phyloP scores from a whole-genome alignment of 345 rosid species.

The Nephelium lappaceum region DNA sequence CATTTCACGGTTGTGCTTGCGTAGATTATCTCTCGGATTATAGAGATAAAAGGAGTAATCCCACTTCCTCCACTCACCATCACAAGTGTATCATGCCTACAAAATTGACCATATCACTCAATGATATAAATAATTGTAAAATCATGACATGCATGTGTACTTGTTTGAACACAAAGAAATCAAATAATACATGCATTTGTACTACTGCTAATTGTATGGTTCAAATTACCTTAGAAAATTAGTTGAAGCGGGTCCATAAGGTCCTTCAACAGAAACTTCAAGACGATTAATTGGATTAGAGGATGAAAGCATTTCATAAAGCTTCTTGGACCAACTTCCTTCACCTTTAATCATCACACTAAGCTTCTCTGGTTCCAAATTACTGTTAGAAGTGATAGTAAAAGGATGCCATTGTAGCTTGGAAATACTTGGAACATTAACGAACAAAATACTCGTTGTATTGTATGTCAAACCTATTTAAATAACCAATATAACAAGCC shows the following conservation, averaged over 20 bases:
- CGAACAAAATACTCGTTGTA: conserved; percentile 69
- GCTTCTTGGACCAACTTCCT: conserved; percentile 84
- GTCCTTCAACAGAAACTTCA: conserved; percentile 76
- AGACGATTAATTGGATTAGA: conserved; percentile 49
- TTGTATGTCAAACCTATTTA: conserved; percentile 60
- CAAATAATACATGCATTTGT: not conserved
- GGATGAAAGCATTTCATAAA: conserved; percentile 64
- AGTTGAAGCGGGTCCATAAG: conserved; percentile 82
- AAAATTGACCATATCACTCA: not conserved
- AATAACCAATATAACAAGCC: not conserved
- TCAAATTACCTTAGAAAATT: conserved; percentile 60
- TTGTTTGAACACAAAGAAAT: not conserved
- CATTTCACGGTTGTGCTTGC: conserved; percentile 30
- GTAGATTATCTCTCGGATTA: conserved; percentile 61
- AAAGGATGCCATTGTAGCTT: conserved; percentile 96
- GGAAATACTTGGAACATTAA: conserved; percentile 77
- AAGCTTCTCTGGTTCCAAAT: conserved; percentile 60
- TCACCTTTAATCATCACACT: conserved; percentile 72
- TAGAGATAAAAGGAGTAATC: conserved; percentile 81
- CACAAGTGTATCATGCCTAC: conserved; percentile 70
- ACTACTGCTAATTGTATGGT: not conserved
- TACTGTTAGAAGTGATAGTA: conserved; percentile 69
- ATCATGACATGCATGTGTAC: not conserved
- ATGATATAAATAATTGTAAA: not conserved
- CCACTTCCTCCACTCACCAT: conserved; percentile 97